phyloP scores from a whole-genome alignment of 805 yeast species.

The Yamadazyma endophytica region DNA sequence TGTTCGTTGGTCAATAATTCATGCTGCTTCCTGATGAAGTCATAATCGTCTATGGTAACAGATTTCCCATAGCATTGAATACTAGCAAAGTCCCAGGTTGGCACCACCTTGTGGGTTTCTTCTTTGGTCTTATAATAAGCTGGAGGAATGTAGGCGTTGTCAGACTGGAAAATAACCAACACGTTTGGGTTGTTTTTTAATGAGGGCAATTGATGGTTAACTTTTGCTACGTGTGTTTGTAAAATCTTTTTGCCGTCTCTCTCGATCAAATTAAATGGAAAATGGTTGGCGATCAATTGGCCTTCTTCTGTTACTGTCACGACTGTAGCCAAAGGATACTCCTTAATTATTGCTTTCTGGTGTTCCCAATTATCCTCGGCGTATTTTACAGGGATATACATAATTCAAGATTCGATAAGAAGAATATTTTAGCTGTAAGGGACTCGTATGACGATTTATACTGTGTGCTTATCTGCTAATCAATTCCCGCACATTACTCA shows the following conservation, averaged over 20 bases:
- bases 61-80: slow-evolving; percentile 56
- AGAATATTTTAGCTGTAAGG: neutral
- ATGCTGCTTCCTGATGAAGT: slow-evolving; percentile 44
- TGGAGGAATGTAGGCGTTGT: slow-evolving; percentile 53
- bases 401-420: slow-evolving; percentile 6
- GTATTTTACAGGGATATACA: slow-evolving; percentile 38
- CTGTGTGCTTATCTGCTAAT: too few species aligned
- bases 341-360: slow-evolving; percentile 38
- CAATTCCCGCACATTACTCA: neutral
- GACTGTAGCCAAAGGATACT: slow-evolving; percentile 51
- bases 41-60: slow-evolving; percentile 38
- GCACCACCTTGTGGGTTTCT: slow-evolving; percentile 58
- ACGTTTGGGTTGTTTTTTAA: slow-evolving; percentile 36
- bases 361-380: slow-evolving; percentile 28
- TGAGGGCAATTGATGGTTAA: slow-evolving; percentile 46
- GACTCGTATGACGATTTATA: neutral
- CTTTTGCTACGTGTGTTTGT: slow-evolving; percentile 52
- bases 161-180: slow-evolving; percentile 50
- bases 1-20: slow-evolving; percentile 42
- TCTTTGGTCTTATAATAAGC: slow-evolving; percentile 55
- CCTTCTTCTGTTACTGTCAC: slow-evolving; percentile 32
- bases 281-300: slow-evolving; percentile 48
- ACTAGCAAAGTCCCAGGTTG: slow-evolving; percentile 64
- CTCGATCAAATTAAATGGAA: slow-evolving; percentile 47
- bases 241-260: slow-evolving; percentile 35